Evolutionary conservation across 1,139 yeast species (phyloP).

Genomic region (Protomyces inundatus): DNA sequence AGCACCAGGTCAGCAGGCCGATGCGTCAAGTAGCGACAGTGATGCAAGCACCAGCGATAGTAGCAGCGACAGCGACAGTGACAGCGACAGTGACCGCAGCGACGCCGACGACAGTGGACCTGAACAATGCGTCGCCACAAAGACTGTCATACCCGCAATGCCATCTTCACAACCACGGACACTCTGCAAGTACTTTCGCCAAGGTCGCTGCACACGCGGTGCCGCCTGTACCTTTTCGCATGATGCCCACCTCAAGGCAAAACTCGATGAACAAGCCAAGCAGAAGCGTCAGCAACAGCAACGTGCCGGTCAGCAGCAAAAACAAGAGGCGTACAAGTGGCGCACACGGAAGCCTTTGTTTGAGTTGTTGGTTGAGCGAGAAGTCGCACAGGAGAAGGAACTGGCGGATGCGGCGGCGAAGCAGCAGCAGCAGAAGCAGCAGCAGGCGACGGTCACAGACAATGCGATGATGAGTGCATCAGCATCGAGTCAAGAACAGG

Average conservation of each 20-base stretch:
- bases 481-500: too few species aligned
- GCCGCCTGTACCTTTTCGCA: conserved; percentile 16
- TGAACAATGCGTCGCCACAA: not conserved
- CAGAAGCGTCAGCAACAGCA: not conserved
- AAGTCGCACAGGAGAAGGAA: conserved; percentile 3
- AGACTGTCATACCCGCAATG: not conserved
- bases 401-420: not conserved
- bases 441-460: too few species aligned
- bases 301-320: not conserved
- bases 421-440: not conserved
- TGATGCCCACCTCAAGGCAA: not conserved
- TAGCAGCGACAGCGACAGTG: not conserved
- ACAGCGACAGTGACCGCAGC: not conserved
- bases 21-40: not conserved
- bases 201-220: conserved; percentile 22
- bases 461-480: too few species aligned
- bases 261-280: not conserved
- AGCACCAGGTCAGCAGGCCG: not conserved
- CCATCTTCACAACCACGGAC: not conserved
- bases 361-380: conserved; percentile 18
- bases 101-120: not conserved
- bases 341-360: conserved; percentile 13
- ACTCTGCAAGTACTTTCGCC: conserved; percentile 19
- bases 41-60: not conserved
- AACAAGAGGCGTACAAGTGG: conserved; percentile 15